phyloP scores from a whole-genome alignment of 176 grass and related monocot genomes.

The Juncus effusus region DNA sequence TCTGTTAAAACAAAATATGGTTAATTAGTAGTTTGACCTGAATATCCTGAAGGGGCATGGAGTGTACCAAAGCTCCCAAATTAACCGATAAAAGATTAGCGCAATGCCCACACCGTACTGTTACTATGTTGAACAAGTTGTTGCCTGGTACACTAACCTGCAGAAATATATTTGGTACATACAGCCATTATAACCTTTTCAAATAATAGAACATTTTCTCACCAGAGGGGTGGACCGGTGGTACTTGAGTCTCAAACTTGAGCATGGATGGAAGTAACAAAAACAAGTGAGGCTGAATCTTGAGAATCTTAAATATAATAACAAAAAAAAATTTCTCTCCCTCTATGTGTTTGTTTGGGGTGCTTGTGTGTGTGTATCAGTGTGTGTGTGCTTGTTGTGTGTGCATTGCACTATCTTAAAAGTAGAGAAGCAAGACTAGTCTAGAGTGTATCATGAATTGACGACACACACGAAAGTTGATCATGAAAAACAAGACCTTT shows the following conservation, averaged over 20 bases:
- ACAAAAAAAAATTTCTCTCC: too few species aligned
- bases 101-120: constrained; percentile 48
- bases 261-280: too few species aligned
- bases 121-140: constrained; percentile 38
- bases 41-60: constrained; percentile 28
- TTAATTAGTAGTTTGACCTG: constrained; percentile 31
- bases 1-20: not conserved
- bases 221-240: too few species aligned
- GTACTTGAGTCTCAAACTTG: too few species aligned
- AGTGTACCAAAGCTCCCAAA: constrained; percentile 33
- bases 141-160: constrained; percentile 41
- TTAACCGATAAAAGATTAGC: constrained; percentile 44
- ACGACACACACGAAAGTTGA: too few species aligned
- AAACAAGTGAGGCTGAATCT: too few species aligned
- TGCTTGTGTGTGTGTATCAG: not conserved
- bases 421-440: not conserved
- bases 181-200: not conserved
- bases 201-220: too few species aligned
- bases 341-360: too few species aligned
- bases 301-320: too few species aligned
- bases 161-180: not conserved
- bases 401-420: constrained; percentile 26
- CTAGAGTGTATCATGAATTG: not conserved
- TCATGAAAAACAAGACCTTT: not conserved
- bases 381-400: not conserved